Evolutionary conservation across 352 stramenopile genomes (phyloP).

Genomic region (Phytophthora syringae): DNA sequence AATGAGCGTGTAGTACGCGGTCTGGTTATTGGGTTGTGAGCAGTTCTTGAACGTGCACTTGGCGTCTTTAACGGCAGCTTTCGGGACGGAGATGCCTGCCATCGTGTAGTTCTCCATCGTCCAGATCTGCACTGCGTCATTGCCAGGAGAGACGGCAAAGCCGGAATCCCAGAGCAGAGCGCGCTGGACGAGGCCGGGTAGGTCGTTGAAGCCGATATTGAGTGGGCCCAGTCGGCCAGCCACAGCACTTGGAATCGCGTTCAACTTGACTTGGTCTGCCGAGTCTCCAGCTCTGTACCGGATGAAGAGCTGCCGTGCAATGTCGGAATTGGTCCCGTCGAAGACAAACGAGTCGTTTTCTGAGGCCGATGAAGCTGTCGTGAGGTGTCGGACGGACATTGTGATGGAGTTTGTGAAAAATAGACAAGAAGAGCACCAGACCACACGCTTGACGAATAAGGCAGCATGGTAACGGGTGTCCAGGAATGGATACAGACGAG

Average conservation of each 20-base stretch:
- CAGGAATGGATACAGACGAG: constrained; percentile 4
- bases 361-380: constrained; percentile 2
- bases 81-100: constrained; percentile 31
- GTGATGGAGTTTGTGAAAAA: background rate
- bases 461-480: constrained; percentile 11
- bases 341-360: constrained; percentile 24
- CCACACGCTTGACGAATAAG: no score
- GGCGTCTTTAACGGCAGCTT: constrained; percentile 7
- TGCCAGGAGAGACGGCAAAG: constrained; percentile 25
- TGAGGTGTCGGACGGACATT: background rate
- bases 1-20: constrained; percentile 19
- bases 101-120: constrained; percentile 28
- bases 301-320: constrained; percentile 42
- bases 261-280: constrained; percentile 7
- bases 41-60: constrained; percentile 37
- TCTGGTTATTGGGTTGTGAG: constrained; percentile 22
- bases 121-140: constrained; percentile 30
- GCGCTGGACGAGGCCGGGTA: constrained; percentile 38
- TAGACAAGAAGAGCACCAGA: background rate
- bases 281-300: constrained; percentile 19
- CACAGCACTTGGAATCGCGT: constrained; percentile 14
- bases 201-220: constrained; percentile 18
- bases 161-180: constrained; percentile 48
- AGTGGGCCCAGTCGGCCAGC: constrained; percentile 14
- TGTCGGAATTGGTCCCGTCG: constrained; percentile 41